Evolutionary conservation across 2,329 filamentous ascomycete species (phyloP).

Genomic region (Fusarium zealandicum): DNA sequence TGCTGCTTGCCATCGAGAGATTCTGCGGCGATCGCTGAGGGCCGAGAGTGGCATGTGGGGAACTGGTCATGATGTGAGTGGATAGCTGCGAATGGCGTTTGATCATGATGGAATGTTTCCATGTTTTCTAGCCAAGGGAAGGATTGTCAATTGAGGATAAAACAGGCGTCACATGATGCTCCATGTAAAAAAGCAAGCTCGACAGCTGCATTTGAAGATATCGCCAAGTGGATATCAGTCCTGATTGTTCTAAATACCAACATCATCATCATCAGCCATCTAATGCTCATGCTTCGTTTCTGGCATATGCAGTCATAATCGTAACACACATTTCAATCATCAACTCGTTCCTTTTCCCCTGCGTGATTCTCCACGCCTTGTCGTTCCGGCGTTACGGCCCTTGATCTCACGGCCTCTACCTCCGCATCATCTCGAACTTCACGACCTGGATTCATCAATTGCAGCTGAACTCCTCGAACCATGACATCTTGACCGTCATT

Average conservation of each 20-base stretch:
- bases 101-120: not conserved
- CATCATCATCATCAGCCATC: not conserved
- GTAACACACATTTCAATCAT: conserved; percentile 29
- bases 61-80: not conserved
- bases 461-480: conserved; percentile 12
- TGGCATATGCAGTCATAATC: conserved; percentile 16
- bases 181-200: not conserved
- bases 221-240: too few relatives aligned
- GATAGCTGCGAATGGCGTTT: not conserved
- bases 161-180: not conserved
- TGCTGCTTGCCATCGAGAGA: conserved; percentile 29
- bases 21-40: conserved; percentile 18
- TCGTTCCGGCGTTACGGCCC: conserved; percentile 4
- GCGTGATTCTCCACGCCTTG: not conserved
- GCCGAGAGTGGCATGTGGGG: not conserved
- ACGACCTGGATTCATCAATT: conserved; percentile 1
- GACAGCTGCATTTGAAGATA: too few relatives aligned
- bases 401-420: not conserved
- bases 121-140: too few relatives aligned
- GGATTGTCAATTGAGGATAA: not conserved
- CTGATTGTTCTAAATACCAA: too few relatives aligned
- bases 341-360: conserved; percentile 11
- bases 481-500: conserved; percentile 16
- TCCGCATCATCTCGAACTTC: not conserved
- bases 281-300: not conserved